Percentiles rank a stretch among this genome's conserved stretches.
These are phyloP conservation scores for Eimeria brunetti DNA, from an alignment of 169 alveolate genomes.

Conservation along the genomic window DNA sequence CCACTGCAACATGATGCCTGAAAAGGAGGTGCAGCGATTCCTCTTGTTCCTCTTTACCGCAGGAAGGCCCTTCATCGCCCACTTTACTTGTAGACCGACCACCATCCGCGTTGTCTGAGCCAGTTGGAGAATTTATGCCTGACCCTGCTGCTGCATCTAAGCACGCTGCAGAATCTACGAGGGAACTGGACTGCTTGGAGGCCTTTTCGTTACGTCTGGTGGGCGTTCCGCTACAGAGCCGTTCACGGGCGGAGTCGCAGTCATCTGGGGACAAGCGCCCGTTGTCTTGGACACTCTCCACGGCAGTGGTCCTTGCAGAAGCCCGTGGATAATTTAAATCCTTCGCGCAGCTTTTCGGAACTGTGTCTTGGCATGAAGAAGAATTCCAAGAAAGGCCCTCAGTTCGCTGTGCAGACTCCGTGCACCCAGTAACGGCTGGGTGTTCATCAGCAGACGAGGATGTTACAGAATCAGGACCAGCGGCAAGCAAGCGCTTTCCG, in stretches of 20 bases:
- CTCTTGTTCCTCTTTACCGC: constrained; percentile 11
- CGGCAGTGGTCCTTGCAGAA: background rate
- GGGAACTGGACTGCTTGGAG: background rate
- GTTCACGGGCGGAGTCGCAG: constrained; percentile 1
- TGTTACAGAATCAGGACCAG: constrained; percentile 2
- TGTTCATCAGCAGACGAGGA: background rate
- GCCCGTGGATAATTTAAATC: background rate
- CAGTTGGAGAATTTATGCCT: background rate
- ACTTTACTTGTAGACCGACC: background rate
- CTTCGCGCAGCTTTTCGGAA: background rate
- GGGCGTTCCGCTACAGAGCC: constrained; percentile 14
- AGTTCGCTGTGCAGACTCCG: background rate
- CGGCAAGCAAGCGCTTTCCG: background rate
- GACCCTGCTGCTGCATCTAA: constrained; percentile 9
- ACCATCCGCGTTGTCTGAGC: constrained; percentile 2
- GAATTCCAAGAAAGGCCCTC: background rate
- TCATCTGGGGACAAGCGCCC: constrained; percentile 34
- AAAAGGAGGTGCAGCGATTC: constrained; percentile 49
- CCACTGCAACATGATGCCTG: constrained; percentile 55
- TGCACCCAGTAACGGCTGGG: constrained; percentile 1
- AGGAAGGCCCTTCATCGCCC: background rate
- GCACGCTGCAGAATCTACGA: background rate
- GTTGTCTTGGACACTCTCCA: background rate
- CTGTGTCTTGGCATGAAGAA: constrained; percentile 1
- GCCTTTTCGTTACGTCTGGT: constrained; percentile 12